A percentile compares a stretch with the other conserved stretches of the same genome.
Conservation (phyloP, 768 basidiomycete species). For the Pleurotus sapidus region DNA sequence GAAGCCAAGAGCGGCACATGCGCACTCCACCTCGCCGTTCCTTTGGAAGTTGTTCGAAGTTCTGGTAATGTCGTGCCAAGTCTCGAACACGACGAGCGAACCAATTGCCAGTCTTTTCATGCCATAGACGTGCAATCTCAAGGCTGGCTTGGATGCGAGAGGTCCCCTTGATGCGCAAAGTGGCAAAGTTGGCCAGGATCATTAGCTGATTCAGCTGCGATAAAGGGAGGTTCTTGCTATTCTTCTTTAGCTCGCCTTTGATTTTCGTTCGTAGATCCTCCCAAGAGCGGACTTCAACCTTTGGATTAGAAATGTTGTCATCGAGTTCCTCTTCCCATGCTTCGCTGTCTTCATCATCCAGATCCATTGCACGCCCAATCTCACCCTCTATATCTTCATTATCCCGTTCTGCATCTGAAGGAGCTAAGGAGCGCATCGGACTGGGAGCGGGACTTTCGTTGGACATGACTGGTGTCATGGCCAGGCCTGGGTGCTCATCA, state of each 20-base stretch:
- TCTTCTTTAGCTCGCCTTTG: slow-evolving; percentile 20
- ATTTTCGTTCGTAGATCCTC: slow-evolving; percentile 23
- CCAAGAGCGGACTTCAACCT: slow-evolving; percentile 19
- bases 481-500: background rate
- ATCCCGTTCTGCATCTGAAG: background rate
- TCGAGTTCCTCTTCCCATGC: slow-evolving; percentile 20
- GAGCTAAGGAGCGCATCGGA: background rate
- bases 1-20: slow-evolving; percentile 13
- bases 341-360: slow-evolving; percentile 2
- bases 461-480: too few relatives aligned
- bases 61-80: slow-evolving; percentile 32
- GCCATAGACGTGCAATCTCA: slow-evolving; percentile 31
- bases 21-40: slow-evolving; percentile 22
- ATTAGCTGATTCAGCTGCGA: slow-evolving; percentile 27
- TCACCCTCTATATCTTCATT: background rate
- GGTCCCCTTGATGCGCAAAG: slow-evolving; percentile 27
- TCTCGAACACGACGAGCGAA: slow-evolving; percentile 25
- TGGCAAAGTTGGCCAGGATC: slow-evolving; percentile 32
- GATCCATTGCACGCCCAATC: background rate
- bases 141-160: slow-evolving; percentile 23
- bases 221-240: slow-evolving; percentile 16
- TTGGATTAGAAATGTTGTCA: slow-evolving; percentile 3
- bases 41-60: slow-evolving; percentile 28
- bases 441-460: background rate
- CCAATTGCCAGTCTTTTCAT: slow-evolving; percentile 12